Conservation (phyloP, 2,329 filamentous ascomycete genomes). For the Fusarium siculi region DNA sequence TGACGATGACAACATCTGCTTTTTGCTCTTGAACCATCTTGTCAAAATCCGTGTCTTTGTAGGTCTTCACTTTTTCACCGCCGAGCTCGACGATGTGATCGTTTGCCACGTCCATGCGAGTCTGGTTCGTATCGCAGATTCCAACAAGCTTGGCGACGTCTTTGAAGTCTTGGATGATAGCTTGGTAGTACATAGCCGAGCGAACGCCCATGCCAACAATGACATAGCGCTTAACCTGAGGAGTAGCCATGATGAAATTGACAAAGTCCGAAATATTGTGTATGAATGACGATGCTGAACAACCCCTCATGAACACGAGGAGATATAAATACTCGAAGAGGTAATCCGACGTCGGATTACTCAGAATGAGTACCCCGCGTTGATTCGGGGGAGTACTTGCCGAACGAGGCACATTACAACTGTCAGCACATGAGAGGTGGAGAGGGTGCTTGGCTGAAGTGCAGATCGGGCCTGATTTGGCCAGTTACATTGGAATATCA, state of each 20-base stretch:
- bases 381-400: slow-evolving; percentile 15
- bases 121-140: slow-evolving; percentile 70
- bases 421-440: slow-evolving; percentile 23
- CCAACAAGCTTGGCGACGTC: slow-evolving; percentile 62
- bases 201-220: slow-evolving; percentile 68
- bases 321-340: slow-evolving; percentile 8
- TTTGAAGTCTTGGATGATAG: slow-evolving; percentile 64
- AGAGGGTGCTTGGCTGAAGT: slow-evolving; percentile 15
- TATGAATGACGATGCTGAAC: no score
- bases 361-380: slow-evolving; percentile 20
- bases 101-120: slow-evolving; percentile 67
- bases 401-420: slow-evolving; percentile 6
- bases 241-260: slow-evolving; percentile 15
- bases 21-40: slow-evolving; percentile 65
- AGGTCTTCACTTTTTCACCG: slow-evolving; percentile 63
- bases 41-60: slow-evolving; percentile 65
- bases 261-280: neutral
- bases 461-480: slow-evolving; percentile 19
- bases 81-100: slow-evolving; percentile 57
- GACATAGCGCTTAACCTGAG: slow-evolving; percentile 58
- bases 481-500: slow-evolving; percentile 10
- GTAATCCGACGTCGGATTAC: slow-evolving; percentile 8
- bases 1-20: slow-evolving; percentile 70
- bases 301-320: neutral
- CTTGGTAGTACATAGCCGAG: slow-evolving; percentile 68